Base-by-base conservation (phyloP, 2,329 filamentous ascomycete genomes). In the Atkinsonella hypoxylon region DNA sequence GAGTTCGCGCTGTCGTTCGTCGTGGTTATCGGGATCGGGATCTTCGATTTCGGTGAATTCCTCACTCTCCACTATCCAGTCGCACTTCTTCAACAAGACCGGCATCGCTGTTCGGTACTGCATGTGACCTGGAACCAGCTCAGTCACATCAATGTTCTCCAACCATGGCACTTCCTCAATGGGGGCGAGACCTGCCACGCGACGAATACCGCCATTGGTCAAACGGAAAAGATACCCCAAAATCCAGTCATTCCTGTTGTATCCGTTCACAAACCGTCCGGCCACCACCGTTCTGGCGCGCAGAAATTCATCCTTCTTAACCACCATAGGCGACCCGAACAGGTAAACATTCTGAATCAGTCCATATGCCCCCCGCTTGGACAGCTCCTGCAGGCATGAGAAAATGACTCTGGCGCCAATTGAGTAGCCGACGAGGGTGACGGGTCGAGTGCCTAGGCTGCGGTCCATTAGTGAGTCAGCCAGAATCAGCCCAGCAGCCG, bases 11-110 rank as follows among this genome's bases (percentile, higher is more conserved):
- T 98, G 93, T 45, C 90, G 78, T 63, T 89, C 78, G 47, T 81
- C 77, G 67, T 97, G 91, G 58, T 95, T 91, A 0, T 97, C 93
- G 0, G 93, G 93, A 61, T 98, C 93, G 0, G 93, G 89, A 58
- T 98, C 93, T 64, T 97, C 93, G 53, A 98, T 97, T 67, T 98
- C 93, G 1, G 80, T 83, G 62, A 97, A 98, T 64, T 97, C 91
- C 59, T 96, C 89, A 56, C 85, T 90, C 61, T 95, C 84, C 3
- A 97, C 87, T 49, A 84, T 71, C 89, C 90, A 98, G 15, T 90
- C 93, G 36, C 90, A 88, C 63, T 91, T 85, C 55, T 88, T 82
- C 48, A 98, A 74, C 17, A 98, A 75, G 51, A 81, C 81, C 15
- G 93, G 93, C 85, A 98, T 97, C 38, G 89, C 87, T 26, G 81